These are phyloP conservation scores for Sporobolomyces phaffii DNA, from an alignment of 768 basidiomycete species.

Conservation along the genomic window DNA sequence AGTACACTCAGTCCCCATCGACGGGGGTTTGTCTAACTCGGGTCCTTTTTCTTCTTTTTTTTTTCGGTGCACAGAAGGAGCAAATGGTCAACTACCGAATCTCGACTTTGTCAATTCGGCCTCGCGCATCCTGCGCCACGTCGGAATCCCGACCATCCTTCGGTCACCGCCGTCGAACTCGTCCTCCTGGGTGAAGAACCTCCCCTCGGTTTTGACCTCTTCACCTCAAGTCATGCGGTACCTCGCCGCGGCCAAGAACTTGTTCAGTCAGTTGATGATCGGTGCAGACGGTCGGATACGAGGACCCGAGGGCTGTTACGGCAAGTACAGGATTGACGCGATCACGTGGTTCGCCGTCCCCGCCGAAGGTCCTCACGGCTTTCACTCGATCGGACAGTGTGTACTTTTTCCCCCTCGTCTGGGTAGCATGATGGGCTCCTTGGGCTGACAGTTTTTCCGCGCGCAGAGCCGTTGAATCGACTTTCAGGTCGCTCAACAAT, in stretches of 20 bases:
- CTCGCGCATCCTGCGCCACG: slow-evolving; percentile 54
- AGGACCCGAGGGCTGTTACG: slow-evolving; percentile 83
- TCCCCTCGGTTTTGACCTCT: background rate
- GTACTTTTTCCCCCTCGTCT: slow-evolving; percentile 39
- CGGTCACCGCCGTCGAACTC: background rate
- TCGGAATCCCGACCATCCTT: slow-evolving; percentile 67
- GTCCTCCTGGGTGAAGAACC: background rate
- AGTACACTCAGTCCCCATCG: no score
- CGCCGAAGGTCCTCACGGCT: slow-evolving; percentile 86
- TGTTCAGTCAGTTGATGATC: slow-evolving; percentile 64
- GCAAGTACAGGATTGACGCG: slow-evolving; percentile 91
- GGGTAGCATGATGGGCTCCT: no score
- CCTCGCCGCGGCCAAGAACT: slow-evolving; percentile 57
- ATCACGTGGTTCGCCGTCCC: slow-evolving; percentile 84
- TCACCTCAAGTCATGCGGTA: slow-evolving; percentile 11
- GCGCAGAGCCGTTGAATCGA: slow-evolving; percentile 72
- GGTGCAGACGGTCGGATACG: slow-evolving; percentile 74
- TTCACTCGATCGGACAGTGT: slow-evolving; percentile 82
- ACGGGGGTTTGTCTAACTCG: no score
- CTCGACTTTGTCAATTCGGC: slow-evolving; percentile 88
- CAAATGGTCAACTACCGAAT: slow-evolving; percentile 90
- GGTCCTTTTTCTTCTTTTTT: no score
- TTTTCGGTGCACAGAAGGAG: slow-evolving; percentile 61
- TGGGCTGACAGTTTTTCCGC: no score
- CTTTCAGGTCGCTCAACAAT: slow-evolving; percentile 84